Conservation (phyloP, 163 green algal species). For the Prototheca cutis region DNA sequence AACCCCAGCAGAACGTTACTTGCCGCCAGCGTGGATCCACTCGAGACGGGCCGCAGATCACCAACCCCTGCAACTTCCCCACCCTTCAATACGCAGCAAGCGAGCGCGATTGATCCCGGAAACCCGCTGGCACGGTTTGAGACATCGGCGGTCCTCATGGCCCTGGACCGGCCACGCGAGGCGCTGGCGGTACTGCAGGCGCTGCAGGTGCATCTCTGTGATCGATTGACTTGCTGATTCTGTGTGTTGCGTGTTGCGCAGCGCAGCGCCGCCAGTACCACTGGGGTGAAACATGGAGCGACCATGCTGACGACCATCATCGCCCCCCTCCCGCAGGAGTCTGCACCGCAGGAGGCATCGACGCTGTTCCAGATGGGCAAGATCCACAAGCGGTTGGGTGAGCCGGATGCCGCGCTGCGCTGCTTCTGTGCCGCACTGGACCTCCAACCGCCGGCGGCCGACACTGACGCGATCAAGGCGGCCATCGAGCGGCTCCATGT, state of each 20-base stretch:
- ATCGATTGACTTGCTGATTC: not conserved
- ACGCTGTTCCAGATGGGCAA: conserved; percentile 85
- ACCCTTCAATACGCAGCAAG: too few species aligned
- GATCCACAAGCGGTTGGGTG: conserved; percentile 55
- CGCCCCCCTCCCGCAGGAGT: conserved; percentile 39
- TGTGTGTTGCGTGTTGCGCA: not conserved
- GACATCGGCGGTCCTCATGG: conserved; percentile 62
- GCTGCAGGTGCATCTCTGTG: conserved; percentile 16
- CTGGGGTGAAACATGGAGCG: too few species aligned
- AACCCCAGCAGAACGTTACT: too few species aligned
- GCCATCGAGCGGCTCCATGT: conserved; percentile 61
- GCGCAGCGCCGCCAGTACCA: too few species aligned
- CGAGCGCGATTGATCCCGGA: conserved; percentile 59
- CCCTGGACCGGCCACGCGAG: conserved; percentile 41
- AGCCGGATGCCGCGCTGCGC: conserved; percentile 60
- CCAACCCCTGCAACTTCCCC: too few species aligned
- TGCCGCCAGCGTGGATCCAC: too few species aligned
- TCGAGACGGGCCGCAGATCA: too few species aligned
- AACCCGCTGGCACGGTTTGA: conserved; percentile 91
- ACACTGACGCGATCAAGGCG: conserved; percentile 80
- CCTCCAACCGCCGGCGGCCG: conserved; percentile 63
- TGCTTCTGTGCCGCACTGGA: conserved; percentile 71
- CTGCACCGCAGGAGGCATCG: conserved; percentile 72
- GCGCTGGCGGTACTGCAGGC: conserved; percentile 63
- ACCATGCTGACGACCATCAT: too few species aligned